A percentile compares a stretch with the other conserved stretches of the same genome.
phyloP scores from a whole-genome alignment of 805 yeast genomes.

The Maudiozyma pseudohumilis region DNA sequence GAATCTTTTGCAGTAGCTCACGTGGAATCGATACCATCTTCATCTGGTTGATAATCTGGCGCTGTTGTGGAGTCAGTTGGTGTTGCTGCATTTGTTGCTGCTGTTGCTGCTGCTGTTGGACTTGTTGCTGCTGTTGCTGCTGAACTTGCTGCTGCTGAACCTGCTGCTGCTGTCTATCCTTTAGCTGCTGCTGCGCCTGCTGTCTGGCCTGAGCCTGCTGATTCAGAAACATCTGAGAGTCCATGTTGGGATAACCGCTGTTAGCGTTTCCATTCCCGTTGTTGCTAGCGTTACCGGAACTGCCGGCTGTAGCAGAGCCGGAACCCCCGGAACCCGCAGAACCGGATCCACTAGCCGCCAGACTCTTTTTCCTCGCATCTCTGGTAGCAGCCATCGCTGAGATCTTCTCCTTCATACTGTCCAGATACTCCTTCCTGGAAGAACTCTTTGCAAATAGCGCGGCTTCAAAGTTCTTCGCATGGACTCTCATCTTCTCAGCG shows the following conservation, averaged over 20 bases:
- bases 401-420: constrained; percentile 37
- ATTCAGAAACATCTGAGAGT: constrained; percentile 32
- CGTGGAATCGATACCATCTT: constrained; percentile 51
- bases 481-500: constrained; percentile 36
- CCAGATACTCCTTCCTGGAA: constrained; percentile 45
- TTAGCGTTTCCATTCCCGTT: constrained; percentile 12
- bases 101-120: constrained; percentile 15
- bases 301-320: neutral
- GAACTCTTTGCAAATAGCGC: constrained; percentile 50
- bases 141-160: constrained; percentile 19
- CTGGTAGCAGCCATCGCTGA: constrained; percentile 32
- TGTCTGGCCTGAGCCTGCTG: constrained; percentile 46
- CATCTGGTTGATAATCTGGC: constrained; percentile 35
- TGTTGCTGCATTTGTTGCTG: constrained; percentile 20
- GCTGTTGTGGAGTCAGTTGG: constrained; percentile 17
- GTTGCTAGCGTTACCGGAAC: constrained; percentile 8
- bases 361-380: constrained; percentile 15
- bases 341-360: constrained; percentile 5
- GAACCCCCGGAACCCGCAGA: too few species aligned
- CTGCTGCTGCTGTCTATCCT: constrained; percentile 22
- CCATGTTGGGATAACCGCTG: constrained; percentile 18
- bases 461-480: constrained; percentile 66
- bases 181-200: constrained; percentile 39
- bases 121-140: constrained; percentile 30
- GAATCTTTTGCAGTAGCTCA: constrained; percentile 20